A percentile compares a stretch with the other conserved stretches of the same genome.
These are phyloP conservation scores for Psilocybe tampanensis DNA, from an alignment of 768 basidiomycete genomes.

Conservation along the genomic window DNA sequence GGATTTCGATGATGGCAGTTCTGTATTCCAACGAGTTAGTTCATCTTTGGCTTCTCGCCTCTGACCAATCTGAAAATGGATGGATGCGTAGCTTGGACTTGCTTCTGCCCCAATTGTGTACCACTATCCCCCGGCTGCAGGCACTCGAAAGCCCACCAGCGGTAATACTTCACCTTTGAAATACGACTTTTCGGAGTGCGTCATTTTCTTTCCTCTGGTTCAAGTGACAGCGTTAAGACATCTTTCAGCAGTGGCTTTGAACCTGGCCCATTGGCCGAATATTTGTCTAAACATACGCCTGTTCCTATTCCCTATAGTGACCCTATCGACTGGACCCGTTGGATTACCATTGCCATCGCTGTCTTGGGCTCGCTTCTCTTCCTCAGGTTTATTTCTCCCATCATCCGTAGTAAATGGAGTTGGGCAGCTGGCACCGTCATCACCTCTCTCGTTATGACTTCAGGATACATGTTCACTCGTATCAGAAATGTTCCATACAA, in stretches of 20 bases:
- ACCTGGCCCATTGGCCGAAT: conserved; percentile 72
- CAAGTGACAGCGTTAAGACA: neutral
- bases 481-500: conserved; percentile 81
- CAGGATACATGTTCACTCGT: conserved; percentile 95
- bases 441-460: conserved; percentile 79
- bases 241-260: conserved; percentile 72
- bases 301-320: conserved; percentile 79
- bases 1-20: conserved; percentile 81
- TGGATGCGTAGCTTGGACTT: conserved; percentile 64
- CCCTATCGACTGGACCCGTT: conserved; percentile 74
- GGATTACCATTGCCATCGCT: conserved; percentile 47
- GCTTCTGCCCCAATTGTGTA: conserved; percentile 83
- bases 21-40: conserved; percentile 78
- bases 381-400: conserved; percentile 62
- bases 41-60: neutral
- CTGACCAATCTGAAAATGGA: neutral
- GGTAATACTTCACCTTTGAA: conserved; percentile 58
- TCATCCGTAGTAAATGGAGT: conserved; percentile 73
- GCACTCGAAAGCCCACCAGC: conserved; percentile 61
- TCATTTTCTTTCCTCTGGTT: neutral
- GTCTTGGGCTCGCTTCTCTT: conserved; percentile 49
- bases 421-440: conserved; percentile 70
- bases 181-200: conserved; percentile 81
- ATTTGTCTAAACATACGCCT: conserved; percentile 75
- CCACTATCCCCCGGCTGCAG: conserved; percentile 73